phyloP scores from a whole-genome alignment of 208 protist species.

The Wallacemonas collosoma region DNA sequence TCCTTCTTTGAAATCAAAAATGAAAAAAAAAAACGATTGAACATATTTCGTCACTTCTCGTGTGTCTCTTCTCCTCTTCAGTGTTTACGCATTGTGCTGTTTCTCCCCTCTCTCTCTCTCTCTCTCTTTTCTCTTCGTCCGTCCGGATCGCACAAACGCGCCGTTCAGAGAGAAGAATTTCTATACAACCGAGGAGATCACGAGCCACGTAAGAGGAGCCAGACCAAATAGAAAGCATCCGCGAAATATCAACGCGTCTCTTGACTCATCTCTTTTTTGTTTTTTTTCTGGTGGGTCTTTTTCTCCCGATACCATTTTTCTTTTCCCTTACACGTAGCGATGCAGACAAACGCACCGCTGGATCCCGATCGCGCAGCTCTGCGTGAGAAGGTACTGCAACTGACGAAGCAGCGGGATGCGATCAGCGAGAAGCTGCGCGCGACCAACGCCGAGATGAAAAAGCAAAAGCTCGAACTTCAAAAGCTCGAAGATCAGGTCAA shows the following conservation, averaged over 20 bases:
- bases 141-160: no score
- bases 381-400: constrained; percentile 53
- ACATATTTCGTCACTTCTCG: no score
- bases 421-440: constrained; percentile 54
- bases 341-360: constrained; percentile 60
- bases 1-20: no score
- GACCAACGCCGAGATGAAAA: constrained; percentile 41
- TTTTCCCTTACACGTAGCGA: constrained; percentile 17
- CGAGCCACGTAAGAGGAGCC: no score
- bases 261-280: no score
- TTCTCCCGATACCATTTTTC: neutral
- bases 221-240: no score
- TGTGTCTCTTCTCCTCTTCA: constrained; percentile 7
- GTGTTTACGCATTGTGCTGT: neutral
- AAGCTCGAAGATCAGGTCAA: constrained; percentile 98
- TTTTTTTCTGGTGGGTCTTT: constrained; percentile 1
- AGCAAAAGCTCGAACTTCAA: constrained; percentile 92
- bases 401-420: constrained; percentile 58
- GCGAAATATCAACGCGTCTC: no score
- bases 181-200: no score
- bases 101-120: constrained; percentile 18
- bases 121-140: neutral
- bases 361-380: constrained; percentile 67
- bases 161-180: no score
- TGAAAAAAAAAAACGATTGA: no score